Percentiles rank a stretch among this genome's conserved stretches.
phyloP scores from a whole-genome alignment of 768 basidiomycete genomes.

The Tulasnella sp. region DNA sequence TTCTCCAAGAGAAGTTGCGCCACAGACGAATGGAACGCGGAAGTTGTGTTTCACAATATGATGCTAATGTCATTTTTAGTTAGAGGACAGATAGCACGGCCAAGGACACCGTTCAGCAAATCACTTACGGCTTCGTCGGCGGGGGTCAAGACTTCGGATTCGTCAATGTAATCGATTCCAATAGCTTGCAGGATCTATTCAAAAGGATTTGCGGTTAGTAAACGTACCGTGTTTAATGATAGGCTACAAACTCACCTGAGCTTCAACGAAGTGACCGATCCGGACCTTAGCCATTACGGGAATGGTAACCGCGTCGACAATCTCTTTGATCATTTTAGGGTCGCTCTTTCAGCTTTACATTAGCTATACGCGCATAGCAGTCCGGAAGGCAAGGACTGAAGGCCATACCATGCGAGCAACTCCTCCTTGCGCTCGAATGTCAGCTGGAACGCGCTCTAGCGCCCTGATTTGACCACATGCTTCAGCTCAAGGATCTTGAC shows the following conservation, averaged over 20 bases:
- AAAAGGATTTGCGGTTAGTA: neutral
- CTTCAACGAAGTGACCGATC: slow-evolving; percentile 97
- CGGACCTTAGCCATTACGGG: slow-evolving; percentile 95
- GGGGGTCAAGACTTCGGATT: slow-evolving; percentile 88
- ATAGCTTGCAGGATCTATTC: slow-evolving; percentile 79
- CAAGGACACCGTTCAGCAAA: neutral
- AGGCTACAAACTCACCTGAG: slow-evolving; percentile 46
- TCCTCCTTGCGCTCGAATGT: slow-evolving; percentile 84
- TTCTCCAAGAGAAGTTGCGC: slow-evolving; percentile 89
- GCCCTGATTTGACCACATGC: slow-evolving; percentile 28
- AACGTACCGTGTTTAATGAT: neutral
- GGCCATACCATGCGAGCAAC: slow-evolving; percentile 85
- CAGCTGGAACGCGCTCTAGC: slow-evolving; percentile 87
- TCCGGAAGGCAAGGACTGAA: neutral
- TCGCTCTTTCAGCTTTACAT: slow-evolving; percentile 50
- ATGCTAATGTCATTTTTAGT: slow-evolving; percentile 32
- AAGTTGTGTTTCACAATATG: slow-evolving; percentile 95
- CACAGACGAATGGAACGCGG: slow-evolving; percentile 95
- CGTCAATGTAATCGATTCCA: slow-evolving; percentile 95
- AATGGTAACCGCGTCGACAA: slow-evolving; percentile 88
- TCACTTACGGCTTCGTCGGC: slow-evolving; percentile 54
- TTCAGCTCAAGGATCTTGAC: neutral
- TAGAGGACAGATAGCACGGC: neutral
- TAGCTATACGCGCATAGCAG: neutral
- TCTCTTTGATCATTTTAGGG: slow-evolving; percentile 93